phyloP scores from a whole-genome alignment of 306 rosid species.

The Vicia villosa region DNA sequence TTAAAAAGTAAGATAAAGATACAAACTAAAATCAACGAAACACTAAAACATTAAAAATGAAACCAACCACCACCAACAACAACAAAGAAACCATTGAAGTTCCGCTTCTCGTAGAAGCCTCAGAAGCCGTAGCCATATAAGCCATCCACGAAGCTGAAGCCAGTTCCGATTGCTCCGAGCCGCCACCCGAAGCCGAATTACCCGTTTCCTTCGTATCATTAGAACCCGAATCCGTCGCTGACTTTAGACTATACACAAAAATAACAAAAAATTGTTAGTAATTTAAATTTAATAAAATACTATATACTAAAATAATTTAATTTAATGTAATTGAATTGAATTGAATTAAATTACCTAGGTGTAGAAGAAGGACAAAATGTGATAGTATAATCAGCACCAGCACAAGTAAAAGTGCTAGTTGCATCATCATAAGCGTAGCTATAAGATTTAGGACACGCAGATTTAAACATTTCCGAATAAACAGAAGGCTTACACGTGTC shows the following conservation, averaged over 20 bases:
- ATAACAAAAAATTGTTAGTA: neutral
- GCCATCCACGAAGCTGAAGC: constrained; percentile 64
- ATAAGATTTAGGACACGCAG: constrained; percentile 81
- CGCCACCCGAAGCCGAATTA: constrained; percentile 29
- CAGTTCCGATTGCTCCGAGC: constrained; percentile 44
- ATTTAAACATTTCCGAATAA: constrained; percentile 78
- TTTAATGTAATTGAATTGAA: neutral
- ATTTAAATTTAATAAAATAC: neutral
- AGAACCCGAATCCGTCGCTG: constrained; percentile 48
- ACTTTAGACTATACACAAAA: constrained; percentile 48
- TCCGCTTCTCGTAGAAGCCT: constrained; percentile 31
- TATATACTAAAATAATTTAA: neutral
- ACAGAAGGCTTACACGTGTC: constrained; percentile 70
- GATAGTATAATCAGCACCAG: constrained; percentile 70
- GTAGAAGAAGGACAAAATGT: constrained; percentile 73
- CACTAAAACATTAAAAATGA: constrained; percentile 38
- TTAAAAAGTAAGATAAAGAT: constrained; percentile 31
- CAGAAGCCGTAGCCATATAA: constrained; percentile 72
- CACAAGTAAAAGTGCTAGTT: constrained; percentile 78
- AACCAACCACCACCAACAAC: constrained; percentile 41
- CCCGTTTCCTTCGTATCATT: constrained; percentile 31
- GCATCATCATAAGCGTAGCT: constrained; percentile 93
- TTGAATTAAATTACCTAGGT: constrained; percentile 45
- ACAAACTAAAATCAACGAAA: neutral
- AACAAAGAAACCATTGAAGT: constrained; percentile 17